Evolutionary conservation across 306 rosid species (phyloP).

Genomic region (Aeschynomene evenia): DNA sequence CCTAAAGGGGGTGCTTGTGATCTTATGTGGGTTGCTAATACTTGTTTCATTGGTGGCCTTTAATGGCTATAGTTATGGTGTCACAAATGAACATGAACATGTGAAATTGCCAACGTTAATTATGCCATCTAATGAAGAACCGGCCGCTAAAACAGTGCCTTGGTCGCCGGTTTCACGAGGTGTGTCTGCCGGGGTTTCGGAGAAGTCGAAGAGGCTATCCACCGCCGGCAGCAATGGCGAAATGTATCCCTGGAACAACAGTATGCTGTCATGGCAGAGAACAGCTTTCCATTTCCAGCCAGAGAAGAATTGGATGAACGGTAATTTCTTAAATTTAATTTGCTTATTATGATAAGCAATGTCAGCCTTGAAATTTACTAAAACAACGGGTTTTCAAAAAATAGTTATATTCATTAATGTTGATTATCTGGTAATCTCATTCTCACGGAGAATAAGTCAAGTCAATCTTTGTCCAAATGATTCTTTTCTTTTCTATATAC

Average conservation of each 20-base stretch:
- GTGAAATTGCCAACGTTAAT: slow-evolving; percentile 12
- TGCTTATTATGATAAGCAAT: neutral
- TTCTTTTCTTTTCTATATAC: no score
- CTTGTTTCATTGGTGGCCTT: slow-evolving; percentile 42
- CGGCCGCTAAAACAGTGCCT: neutral
- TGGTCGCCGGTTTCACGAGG: slow-evolving; percentile 55
- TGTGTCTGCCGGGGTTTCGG: slow-evolving; percentile 62
- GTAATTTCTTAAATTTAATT: no score
- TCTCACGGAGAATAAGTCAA: neutral
- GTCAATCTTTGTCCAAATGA: neutral
- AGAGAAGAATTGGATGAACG: slow-evolving; percentile 91
- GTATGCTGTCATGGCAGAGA: slow-evolving; percentile 88
- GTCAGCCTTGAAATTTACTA: neutral
- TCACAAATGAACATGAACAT: neutral
- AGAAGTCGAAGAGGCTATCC: slow-evolving; percentile 48
- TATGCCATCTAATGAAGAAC: neutral
- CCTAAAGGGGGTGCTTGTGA: slow-evolving; percentile 20
- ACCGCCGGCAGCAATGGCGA: neutral
- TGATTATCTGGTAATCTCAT: neutral
- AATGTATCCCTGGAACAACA: slow-evolving; percentile 69
- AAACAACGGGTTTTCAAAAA: neutral
- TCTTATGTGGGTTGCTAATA: slow-evolving; percentile 44
- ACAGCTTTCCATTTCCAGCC: slow-evolving; percentile 91
- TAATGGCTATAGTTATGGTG: neutral
- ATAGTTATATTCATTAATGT: no score